Percentiles rank a stretch among this genome's conserved stretches.
phyloP scores from a whole-genome alignment of 108 stramenopile genomes.

The Fragilaria radians region DNA sequence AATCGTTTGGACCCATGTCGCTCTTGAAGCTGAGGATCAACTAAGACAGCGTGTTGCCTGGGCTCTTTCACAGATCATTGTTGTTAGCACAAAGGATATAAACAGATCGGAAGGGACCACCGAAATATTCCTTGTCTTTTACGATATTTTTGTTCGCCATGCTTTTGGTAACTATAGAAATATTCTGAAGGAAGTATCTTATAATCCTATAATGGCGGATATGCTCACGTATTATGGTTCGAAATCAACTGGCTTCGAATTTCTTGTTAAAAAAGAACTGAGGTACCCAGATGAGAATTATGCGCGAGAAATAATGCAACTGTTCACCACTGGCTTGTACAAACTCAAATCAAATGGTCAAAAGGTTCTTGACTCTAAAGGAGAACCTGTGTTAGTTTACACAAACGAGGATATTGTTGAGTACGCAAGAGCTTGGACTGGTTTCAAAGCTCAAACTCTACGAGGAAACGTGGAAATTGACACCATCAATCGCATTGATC shows the following conservation, averaged over 20 bases:
- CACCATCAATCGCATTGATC: conserved; percentile 9
- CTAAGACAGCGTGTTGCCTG: conserved; percentile 43
- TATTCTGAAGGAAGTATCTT: conserved; percentile 47
- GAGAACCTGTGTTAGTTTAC: conserved; percentile 28
- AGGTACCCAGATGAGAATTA: conserved; percentile 16
- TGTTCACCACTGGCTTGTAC: conserved; percentile 47
- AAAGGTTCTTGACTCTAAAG: conserved; percentile 16
- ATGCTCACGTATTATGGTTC: conserved; percentile 42
- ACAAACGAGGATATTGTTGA: conserved; percentile 34
- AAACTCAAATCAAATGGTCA: conserved; percentile 45
- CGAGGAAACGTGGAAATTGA: conserved; percentile 42
- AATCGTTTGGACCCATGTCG: conserved; percentile 22
- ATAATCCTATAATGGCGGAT: conserved; percentile 46
- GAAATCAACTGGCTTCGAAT: conserved; percentile 33
- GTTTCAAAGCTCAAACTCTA: conserved; percentile 34
- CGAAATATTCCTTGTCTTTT: conserved; percentile 33
- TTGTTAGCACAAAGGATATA: conserved; percentile 10
- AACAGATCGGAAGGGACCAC: not conserved
- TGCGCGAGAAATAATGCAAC: conserved; percentile 56
- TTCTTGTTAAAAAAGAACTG: not conserved
- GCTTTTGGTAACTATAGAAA: conserved; percentile 73
- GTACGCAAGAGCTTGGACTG: conserved; percentile 36
- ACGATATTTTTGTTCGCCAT: conserved; percentile 71
- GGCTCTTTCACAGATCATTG: conserved; percentile 36
- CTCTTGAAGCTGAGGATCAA: conserved; percentile 30